These are phyloP conservation scores for Scheffersomyces ergatensis DNA, from an alignment of 805 yeast species.

Conservation along the genomic window DNA sequence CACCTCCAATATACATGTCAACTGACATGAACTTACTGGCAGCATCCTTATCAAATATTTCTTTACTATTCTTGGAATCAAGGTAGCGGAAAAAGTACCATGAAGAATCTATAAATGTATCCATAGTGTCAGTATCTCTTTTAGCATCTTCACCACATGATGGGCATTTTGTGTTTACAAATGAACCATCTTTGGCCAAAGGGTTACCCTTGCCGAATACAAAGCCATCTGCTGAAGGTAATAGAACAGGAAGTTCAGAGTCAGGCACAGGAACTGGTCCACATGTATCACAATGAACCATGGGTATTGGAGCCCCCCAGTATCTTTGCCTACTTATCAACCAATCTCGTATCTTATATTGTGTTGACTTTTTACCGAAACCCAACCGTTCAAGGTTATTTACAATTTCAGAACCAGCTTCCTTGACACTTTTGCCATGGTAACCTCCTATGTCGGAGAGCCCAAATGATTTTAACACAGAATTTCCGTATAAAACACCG, in stretches of 20 bases:
- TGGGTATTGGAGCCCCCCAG: constrained; percentile 99
- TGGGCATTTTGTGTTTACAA: constrained; percentile 78
- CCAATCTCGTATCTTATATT: constrained; percentile 86
- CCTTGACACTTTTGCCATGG: constrained; percentile 45
- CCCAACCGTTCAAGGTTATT: constrained; percentile 33
- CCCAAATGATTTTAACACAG: constrained; percentile 24
- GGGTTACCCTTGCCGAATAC: constrained; percentile 63
- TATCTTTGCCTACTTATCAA: constrained; percentile 89
- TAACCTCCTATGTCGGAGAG: constrained; percentile 30
- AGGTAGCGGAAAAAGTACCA: constrained; percentile 91
- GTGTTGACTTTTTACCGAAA: constrained; percentile 48
- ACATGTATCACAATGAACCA: constrained; percentile 80
- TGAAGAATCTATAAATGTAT: constrained; percentile 95
- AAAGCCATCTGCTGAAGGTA: constrained; percentile 62
- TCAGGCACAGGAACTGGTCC: constrained; percentile 95
- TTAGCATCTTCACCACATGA: constrained; percentile 58
- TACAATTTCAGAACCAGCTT: constrained; percentile 52
- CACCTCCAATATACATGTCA: constrained; percentile 90
- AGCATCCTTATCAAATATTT: constrained; percentile 46
- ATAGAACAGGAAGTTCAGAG: constrained; percentile 72
- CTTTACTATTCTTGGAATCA: constrained; percentile 61
- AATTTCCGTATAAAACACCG: constrained; percentile 32
- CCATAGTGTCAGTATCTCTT: constrained; percentile 98
- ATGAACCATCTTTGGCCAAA: constrained; percentile 60
- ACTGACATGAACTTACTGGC: constrained; percentile 63